A percentile compares a stretch with the other conserved stretches of the same genome.
Evolutionary conservation across 2,329 filamentous ascomycete species (phyloP).

Genomic region (Coniochaeta pulveracea): DNA sequence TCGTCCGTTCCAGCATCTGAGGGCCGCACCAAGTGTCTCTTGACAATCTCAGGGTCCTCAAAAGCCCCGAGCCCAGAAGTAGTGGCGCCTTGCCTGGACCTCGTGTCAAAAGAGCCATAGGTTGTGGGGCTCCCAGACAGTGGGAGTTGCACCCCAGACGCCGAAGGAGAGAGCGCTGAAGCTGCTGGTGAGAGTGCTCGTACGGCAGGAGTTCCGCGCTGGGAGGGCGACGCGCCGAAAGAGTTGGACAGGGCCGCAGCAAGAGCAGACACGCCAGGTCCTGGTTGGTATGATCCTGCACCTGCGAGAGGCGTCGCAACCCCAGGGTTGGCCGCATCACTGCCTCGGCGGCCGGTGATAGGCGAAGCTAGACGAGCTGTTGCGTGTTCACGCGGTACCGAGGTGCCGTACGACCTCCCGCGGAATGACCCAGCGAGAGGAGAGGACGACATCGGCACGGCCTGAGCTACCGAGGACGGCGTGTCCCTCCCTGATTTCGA

Average conservation of each 20-base stretch:
- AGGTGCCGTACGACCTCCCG: constrained; percentile 35
- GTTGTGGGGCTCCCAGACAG: constrained; percentile 51
- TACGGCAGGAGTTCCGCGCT: constrained; percentile 54
- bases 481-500: constrained; percentile 15
- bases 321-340: constrained; percentile 32
- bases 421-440: constrained; percentile 27
- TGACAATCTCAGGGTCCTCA: constrained; percentile 87
- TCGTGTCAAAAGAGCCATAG: constrained; percentile 77
- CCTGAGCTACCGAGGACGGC: constrained; percentile 18
- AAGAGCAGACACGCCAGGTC: constrained; percentile 77
- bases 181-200: constrained; percentile 48
- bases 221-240: constrained; percentile 56
- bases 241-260: constrained; percentile 77
- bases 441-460: constrained; percentile 32
- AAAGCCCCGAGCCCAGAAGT: constrained; percentile 46
- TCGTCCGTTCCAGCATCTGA: constrained; percentile 37
- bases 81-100: constrained; percentile 34
- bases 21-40: constrained; percentile 73
- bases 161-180: too few species aligned
- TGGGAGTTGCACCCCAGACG: constrained; percentile 30
- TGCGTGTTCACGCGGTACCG: constrained; percentile 44
- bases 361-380: constrained; percentile 52
- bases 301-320: constrained; percentile 54
- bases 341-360: constrained; percentile 19
- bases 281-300: constrained; percentile 51